These are phyloP conservation scores for Graphilbum fragrans DNA, from an alignment of 2,329 filamentous ascomycete genomes.

Conservation along the genomic window DNA sequence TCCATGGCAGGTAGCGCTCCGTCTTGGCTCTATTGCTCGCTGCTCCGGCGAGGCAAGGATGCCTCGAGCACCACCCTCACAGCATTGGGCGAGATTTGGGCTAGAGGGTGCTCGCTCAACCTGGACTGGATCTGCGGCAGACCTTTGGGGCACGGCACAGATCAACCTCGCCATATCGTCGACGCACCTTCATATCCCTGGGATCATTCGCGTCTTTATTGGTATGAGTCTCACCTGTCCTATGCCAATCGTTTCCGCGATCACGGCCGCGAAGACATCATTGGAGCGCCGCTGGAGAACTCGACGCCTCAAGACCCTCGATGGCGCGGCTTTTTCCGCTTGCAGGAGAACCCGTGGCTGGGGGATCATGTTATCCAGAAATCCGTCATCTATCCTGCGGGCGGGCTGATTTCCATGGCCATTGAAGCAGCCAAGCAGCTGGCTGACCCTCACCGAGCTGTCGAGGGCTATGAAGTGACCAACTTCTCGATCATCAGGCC, in stretches of 20 bases:
- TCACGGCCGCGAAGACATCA: conserved; percentile 14
- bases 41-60: conserved; percentile 4
- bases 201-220: conserved; percentile 24
- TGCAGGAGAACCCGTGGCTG: conserved; percentile 31
- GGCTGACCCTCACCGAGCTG: neutral
- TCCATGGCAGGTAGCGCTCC: neutral
- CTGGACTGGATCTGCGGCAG: conserved; percentile 5
- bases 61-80: conserved; percentile 4
- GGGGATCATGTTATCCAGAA: conserved; percentile 29
- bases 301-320: conserved; percentile 16
- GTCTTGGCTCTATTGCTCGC: conserved; percentile 7
- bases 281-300: conserved; percentile 12
- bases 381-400: conserved; percentile 22
- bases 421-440: conserved; percentile 22
- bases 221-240: conserved; percentile 23
- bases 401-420: conserved; percentile 24
- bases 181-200: conserved; percentile 28
- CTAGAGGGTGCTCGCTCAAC: conserved; percentile 1
- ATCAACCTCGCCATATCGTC: conserved; percentile 12
- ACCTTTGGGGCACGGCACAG: neutral
- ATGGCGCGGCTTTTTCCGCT: conserved; percentile 32
- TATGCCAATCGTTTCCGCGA: conserved; percentile 18
- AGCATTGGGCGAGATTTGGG: conserved; percentile 9
- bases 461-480: conserved; percentile 8
- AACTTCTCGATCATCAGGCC: conserved; percentile 11